Evolutionary conservation across 495 filamentous ascomycete species (phyloP), one percentile per base, ranked within the genome.

Genomic region (Astrothelium subdiscretum): DNA sequence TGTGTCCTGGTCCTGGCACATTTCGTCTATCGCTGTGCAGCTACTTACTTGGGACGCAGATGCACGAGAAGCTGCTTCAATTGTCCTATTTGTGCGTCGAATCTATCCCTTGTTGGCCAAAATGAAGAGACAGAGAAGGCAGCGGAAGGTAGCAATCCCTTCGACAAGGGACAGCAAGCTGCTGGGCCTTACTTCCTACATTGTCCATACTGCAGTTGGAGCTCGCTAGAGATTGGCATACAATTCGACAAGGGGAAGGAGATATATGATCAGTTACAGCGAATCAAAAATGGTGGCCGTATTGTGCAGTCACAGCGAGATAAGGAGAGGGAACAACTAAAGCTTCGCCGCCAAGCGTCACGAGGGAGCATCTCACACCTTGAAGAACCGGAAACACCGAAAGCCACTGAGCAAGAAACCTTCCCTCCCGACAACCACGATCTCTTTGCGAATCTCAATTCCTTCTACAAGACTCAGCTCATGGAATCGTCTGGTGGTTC

Each of bases 41-140:
- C 63, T 71, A 62, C 73, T 66, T 18, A 40, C 40, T 31, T 44
- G 52, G 38, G 26, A 4, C 43, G 43, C 65, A 97, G 94, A 71
- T 98, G 94, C 70, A 89, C 90, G 20, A 82, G 94, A 63, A 96
- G 90, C 69, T 98, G 94, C 73, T 97, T 92, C 78, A 88, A 92
- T 70, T 98, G 94, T 67, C 95, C 94, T 1, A 75, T 87, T 62
- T 98, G 94, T 72, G 85, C 86, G n/a, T 83, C 90, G 1, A 87
- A 89, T 24, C 79, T 96, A 11, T 77, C 84, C 24, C 86, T 95
- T 44, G 87, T 80, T 60, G 81, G 83, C 24, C 31, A 59, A 15
- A 54, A 54, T 54, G 48, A 54, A 20, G 48, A 54, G 24, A 26
- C 48, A 54, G 48, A 54, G 22, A 54, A 54, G 48, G 22, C 24